Percentiles rank a stretch among this genome's conserved stretches.
phyloP scores from a whole-genome alignment of 2,329 filamentous ascomycete genomes.

The Fusarium sp. region DNA sequence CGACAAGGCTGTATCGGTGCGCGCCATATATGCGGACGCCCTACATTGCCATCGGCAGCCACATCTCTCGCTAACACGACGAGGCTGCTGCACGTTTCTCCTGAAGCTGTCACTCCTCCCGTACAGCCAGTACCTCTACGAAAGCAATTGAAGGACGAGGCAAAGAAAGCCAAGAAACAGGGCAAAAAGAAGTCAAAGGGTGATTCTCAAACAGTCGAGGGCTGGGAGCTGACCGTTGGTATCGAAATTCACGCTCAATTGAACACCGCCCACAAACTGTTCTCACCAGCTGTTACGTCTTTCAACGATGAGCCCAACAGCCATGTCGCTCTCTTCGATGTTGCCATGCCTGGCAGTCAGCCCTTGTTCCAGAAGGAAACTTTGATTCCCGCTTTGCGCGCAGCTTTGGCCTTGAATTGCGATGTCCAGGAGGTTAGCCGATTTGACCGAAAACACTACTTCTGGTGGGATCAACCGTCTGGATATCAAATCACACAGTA shows the following conservation, averaged over 20 bases:
- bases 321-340: constrained; percentile 89
- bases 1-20: constrained; percentile 54
- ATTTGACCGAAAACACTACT: constrained; percentile 98
- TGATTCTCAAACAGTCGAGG: constrained; percentile 64
- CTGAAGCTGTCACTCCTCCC: constrained; percentile 36
- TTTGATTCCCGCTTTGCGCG: constrained; percentile 88
- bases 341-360: constrained; percentile 89
- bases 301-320: constrained; percentile 80
- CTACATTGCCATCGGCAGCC: constrained; percentile 21
- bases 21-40: constrained; percentile 26
- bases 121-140: constrained; percentile 64
- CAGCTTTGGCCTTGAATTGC: constrained; percentile 86
- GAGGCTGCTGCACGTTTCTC: constrained; percentile 49
- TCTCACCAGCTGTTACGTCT: constrained; percentile 77
- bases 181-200: constrained; percentile 60
- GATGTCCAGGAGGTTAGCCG: constrained; percentile 79
- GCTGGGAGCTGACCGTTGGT: constrained; percentile 94
- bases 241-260: constrained; percentile 98
- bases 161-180: constrained; percentile 76
- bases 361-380: constrained; percentile 86
- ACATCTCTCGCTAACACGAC: constrained; percentile 10
- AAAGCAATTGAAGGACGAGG: constrained; percentile 78
- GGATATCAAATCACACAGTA: constrained; percentile 99
- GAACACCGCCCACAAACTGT: constrained; percentile 89
- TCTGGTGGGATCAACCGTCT: constrained; percentile 96